phyloP scores from a whole-genome alignment of 192 early-diverging fungal genomes.

The Coemansia sp. region DNA sequence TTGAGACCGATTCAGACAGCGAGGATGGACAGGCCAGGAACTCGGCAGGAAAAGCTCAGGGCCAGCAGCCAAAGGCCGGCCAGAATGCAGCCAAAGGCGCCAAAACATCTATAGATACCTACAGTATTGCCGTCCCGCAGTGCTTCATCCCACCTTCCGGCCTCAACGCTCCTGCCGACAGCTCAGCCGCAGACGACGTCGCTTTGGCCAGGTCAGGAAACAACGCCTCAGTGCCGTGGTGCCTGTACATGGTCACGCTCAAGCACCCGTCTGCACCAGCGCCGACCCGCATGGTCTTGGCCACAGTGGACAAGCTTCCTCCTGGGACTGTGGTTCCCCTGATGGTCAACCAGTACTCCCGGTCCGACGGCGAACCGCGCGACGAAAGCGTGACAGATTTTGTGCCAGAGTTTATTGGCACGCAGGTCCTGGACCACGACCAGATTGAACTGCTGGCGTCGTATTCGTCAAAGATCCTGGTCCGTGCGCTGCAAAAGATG shows the following conservation, averaged over 20 bases:
- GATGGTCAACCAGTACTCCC: constrained; percentile 17
- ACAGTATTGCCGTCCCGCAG: constrained; percentile 11
- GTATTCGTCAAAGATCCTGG: constrained; percentile 52
- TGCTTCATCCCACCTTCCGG: constrained; percentile 3
- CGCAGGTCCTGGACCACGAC: constrained; percentile 19
- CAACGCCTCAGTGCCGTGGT: constrained; percentile 22
- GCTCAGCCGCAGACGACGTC: background rate
- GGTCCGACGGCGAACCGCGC: background rate
- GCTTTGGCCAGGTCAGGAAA: background rate
- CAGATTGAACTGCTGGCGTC: constrained; percentile 44
- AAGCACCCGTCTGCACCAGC: constrained; percentile 12
- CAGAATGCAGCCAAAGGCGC: constrained; percentile 20
- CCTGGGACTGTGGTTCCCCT: constrained; percentile 25
- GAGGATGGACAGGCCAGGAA: background rate
- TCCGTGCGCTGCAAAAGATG: constrained; percentile 43
- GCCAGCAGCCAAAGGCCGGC: background rate
- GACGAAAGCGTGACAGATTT: constrained; percentile 8
- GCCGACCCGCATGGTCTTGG: constrained; percentile 4
- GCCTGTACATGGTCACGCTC: constrained; percentile 17
- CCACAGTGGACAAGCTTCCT: constrained; percentile 16
- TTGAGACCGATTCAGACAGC: background rate
- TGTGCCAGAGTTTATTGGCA: constrained; percentile 8
- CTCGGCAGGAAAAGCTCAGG: background rate
- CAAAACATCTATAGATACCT: constrained; percentile 10
- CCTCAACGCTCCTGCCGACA: background rate